Evolutionary conservation across 768 basidiomycete genomes (phyloP).

Genomic region (Russula earlei): DNA sequence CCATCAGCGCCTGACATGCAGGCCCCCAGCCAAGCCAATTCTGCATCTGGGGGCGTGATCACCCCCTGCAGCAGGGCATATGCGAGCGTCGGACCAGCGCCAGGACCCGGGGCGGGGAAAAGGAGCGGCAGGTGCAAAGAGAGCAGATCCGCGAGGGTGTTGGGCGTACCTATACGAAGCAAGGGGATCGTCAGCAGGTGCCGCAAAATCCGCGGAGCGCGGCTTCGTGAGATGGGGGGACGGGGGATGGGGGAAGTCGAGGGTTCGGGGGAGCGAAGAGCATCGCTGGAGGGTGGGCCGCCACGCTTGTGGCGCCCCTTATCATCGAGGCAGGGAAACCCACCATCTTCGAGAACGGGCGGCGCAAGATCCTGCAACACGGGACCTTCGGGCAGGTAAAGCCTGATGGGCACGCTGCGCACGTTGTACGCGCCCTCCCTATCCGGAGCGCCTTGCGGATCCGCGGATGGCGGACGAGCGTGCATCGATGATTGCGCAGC

Average conservation of each 20-base stretch:
- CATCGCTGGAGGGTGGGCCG: too few species aligned
- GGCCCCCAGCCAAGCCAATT: conserved; percentile 90
- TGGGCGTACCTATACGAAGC: conserved; percentile 45
- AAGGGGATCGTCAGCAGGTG: conserved; percentile 17
- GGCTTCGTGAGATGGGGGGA: neutral
- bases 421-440: conserved; percentile 82
- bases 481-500: conserved; percentile 50
- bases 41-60: conserved; percentile 69
- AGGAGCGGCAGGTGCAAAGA: conserved; percentile 70
- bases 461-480: conserved; percentile 53
- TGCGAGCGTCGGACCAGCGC: conserved; percentile 36
- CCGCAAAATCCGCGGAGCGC: conserved; percentile 6
- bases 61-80: conserved; percentile 83
- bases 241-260: neutral
- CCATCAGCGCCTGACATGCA: conserved; percentile 91
- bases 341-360: conserved; percentile 71
- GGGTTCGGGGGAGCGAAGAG: neutral
- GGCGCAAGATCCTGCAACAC: conserved; percentile 85
- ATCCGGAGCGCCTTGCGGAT: conserved; percentile 42
- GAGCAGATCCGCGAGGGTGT: conserved; percentile 63
- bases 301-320: neutral
- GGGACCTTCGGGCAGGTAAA: conserved; percentile 87
- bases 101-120: conserved; percentile 42
- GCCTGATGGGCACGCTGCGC: conserved; percentile 77
- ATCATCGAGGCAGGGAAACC: conserved; percentile 23